A percentile compares a stretch with the other conserved stretches of the same genome.
phyloP scores from a whole-genome alignment of 257 asterid species.

The Solanum virginianum region DNA sequence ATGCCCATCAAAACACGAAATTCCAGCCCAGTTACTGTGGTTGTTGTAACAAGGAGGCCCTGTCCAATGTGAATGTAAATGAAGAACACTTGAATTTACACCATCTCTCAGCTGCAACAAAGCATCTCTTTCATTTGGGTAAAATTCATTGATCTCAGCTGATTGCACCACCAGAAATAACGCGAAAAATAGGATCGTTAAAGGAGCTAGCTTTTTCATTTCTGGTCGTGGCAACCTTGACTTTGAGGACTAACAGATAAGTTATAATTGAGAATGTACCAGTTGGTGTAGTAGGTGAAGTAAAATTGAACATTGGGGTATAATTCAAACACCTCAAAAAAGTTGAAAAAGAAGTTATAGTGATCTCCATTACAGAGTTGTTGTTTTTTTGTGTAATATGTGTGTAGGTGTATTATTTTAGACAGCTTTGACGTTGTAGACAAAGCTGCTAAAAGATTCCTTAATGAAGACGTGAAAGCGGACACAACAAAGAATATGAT shows the following conservation, averaged over 20 bases:
- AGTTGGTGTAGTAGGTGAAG: not conserved
- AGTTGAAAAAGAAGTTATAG: not conserved
- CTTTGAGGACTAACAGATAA: not conserved
- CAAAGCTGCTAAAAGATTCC: constrained; percentile 2
- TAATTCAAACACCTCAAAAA: not conserved
- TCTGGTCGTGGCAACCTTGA: not conserved
- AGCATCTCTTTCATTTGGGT: constrained; percentile 45
- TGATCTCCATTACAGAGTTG: not conserved
- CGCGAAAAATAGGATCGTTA: not conserved
- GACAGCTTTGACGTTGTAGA: constrained; percentile 12
- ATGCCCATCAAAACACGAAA: constrained; percentile 44
- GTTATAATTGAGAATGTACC: not conserved
- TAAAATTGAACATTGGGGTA: not conserved
- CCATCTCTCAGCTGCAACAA: constrained; percentile 42
- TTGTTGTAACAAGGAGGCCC: constrained; percentile 54
- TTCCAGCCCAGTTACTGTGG: constrained; percentile 55
- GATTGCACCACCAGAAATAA: not conserved
- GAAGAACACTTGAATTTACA: constrained; percentile 15
- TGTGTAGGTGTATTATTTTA: not conserved
- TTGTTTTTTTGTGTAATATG: not conserved
- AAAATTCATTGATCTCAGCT: constrained; percentile 2
- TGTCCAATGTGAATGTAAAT: constrained; percentile 61
- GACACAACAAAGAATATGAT: constrained; percentile 1
- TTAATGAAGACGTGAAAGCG: constrained; percentile 4
- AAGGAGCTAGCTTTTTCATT: not conserved